Evolutionary conservation across 169 alveolate genomes (phyloP), one percentile per base, ranked within the genome.

Genomic region (Eimeria brunetti): DNA sequence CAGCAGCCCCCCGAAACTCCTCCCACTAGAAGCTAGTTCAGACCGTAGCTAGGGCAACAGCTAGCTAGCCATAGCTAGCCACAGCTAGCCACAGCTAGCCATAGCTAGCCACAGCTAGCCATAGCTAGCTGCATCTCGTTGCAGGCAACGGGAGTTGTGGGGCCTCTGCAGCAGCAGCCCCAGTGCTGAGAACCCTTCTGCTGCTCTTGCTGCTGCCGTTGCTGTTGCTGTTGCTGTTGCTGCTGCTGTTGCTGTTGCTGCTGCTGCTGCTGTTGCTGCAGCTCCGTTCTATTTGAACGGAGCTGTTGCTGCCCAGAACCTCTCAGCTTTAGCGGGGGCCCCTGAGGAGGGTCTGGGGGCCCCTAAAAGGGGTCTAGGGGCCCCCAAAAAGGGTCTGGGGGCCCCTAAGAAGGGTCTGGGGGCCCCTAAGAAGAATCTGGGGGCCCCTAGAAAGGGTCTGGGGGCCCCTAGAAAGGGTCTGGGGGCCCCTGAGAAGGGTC

Each of bases 61-160:
- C n/a, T n/a, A 81, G 90, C 56, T 81, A 81, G 90, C 90, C 41
- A 41, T 49, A 41, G 88, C 88, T 49, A 80, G 88, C 88, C 69
- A 49, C 41, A 49, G 36, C 30, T 44, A 80, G 51, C 73, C 36
- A 56, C 90, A 56, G 90, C 88, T 44, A 78, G 64, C 88, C 53
- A 33, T 36, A 71, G 53, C 83, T 36, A 71, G 30, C 83, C 14
- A 38, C 83, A 71, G 83, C 53, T 36, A 71, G 53, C 83, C n/a
- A n/a, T n/a, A n/a, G n/a, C n/a, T n/a, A n/a, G n/a, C n/a, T n/a
- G 64, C 64, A 56, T 12, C 64, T 56, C 64, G 16, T 12, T 12
- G 16, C 64, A 56, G n/a, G 64, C 64, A 56, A 16, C 64, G 64
- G 64, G 24, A 56, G 64, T 16, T 12, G 64, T 12, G 64, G n/a